Base-by-base conservation (phyloP, 345 rosid genomes). In the Xanthoceras sorbifolium region DNA sequence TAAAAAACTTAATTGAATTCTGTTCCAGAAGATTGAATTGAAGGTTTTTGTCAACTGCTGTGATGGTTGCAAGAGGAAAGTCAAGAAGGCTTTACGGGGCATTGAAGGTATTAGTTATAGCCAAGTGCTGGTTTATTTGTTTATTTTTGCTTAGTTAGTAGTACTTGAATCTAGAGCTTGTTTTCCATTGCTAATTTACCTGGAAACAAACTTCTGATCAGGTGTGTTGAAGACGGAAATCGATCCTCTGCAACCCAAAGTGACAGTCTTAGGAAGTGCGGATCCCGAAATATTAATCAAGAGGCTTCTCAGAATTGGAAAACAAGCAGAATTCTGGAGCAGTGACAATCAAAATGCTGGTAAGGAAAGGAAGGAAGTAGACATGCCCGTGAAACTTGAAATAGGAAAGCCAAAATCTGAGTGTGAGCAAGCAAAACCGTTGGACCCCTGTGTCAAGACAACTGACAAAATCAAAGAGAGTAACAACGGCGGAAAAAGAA, bases 31-130 rank as follows among this genome's bases (percentile, higher is more conserved):
- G 86, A 82, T 86, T 65, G 89, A 89, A 65, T 73, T 89, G 79
- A 89, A 81, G 79, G 93, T 87, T 11, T 75, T 83, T 40, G 85
- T 87, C 20, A 82, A 80, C 80, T 89, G 93, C 84, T 89, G 93
- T 26, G 93, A 87, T 60, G 93, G 91, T 25, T 89, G 93, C 86
- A 89, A 87, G 84, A 87, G 77, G 84, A 89, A 86, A 73, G 93
- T 89, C 22, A 89, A 79, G 80, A 89, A 87, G 85, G 76, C 70
- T 3, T 71, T 89, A 54, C 89, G 68, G 66, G 66, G 81, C 0
- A 71, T 87, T 28, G 89, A 89, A 85, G 93, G 93, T 88, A 83
- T 74, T 10, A 14, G 72, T 36, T 5, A n/a, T n/a, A 42, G 22
- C 18, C 7, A 20, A 23, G 61, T 9, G 42, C 10, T 66, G 38